These are phyloP conservation scores for Boletus chippewaensis DNA, from an alignment of 1,284 basidiomycete genomes.

Conservation along the genomic window DNA sequence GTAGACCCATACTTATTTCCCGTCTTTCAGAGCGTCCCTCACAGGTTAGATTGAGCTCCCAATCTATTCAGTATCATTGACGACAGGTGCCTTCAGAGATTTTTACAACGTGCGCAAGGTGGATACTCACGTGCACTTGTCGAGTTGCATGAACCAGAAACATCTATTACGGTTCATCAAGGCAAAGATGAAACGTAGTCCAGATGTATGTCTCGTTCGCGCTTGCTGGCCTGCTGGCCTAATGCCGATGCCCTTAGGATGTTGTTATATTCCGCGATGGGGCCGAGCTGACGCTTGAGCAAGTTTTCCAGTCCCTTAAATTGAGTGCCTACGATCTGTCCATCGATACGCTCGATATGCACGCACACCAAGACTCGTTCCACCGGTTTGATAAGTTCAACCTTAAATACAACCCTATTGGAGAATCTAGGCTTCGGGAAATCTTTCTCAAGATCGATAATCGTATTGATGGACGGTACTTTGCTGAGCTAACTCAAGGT, in stretches of 20 bases:
- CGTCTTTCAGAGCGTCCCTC: slow-evolving; percentile 47
- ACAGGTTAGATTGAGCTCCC: slow-evolving; percentile 22
- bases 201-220: slow-evolving; percentile 45
- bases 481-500: slow-evolving; percentile 94
- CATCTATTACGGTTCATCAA: slow-evolving; percentile 99
- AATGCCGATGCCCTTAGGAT: slow-evolving; percentile 51
- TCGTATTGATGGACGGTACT: slow-evolving; percentile 83
- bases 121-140: slow-evolving; percentile 98
- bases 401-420: slow-evolving; percentile 89
- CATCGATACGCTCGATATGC: slow-evolving; percentile 99
- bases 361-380: slow-evolving; percentile 95
- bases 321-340: slow-evolving; percentile 97
- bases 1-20: slow-evolving; percentile 15
- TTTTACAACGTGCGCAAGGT: slow-evolving; percentile 99
- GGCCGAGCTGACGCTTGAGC: slow-evolving; percentile 79
- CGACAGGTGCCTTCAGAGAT: slow-evolving; percentile 51
- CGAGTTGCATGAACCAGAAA: slow-evolving; percentile 99
- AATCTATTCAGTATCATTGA: slow-evolving; percentile 11
- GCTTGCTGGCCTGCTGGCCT: not conserved
- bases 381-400: slow-evolving; percentile 98
- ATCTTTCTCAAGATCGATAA: slow-evolving; percentile 99
- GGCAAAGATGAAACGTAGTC: slow-evolving; percentile 84
- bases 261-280: slow-evolving; percentile 95
- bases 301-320: slow-evolving; percentile 95
- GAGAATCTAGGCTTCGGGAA: slow-evolving; percentile 90